phyloP scores from a whole-genome alignment of 257 asterid species.

The Gentiana dahurica region DNA sequence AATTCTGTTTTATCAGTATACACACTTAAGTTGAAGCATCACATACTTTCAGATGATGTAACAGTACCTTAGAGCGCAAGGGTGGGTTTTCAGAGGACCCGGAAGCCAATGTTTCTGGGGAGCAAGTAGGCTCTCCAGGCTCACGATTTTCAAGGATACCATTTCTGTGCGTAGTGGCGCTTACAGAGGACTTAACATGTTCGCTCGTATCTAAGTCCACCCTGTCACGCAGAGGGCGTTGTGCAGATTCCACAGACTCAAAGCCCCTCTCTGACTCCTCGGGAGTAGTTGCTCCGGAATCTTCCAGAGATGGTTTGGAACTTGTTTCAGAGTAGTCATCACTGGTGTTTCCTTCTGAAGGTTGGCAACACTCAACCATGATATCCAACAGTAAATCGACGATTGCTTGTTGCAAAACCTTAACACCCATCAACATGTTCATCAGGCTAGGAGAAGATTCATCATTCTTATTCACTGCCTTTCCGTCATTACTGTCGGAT shows the following conservation, averaged over 20 bases:
- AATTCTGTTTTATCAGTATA: conserved; percentile 21
- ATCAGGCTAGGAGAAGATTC: conserved; percentile 94
- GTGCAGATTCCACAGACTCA: conserved; percentile 43
- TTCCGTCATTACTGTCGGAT: conserved; percentile 65
- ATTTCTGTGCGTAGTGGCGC: conserved; percentile 48
- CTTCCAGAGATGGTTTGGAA: conserved; percentile 57
- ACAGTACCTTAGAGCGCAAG: conserved; percentile 64
- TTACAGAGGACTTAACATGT: conserved; percentile 47
- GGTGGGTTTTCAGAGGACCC: conserved; percentile 59
- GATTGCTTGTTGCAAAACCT: conserved; percentile 97
- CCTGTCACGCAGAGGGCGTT: conserved; percentile 47
- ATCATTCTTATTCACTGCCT: conserved; percentile 52
- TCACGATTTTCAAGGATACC: conserved; percentile 23
- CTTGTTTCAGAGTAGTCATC: conserved; percentile 54
- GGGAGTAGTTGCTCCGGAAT: conserved; percentile 55
- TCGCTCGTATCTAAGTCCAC: conserved; percentile 46
- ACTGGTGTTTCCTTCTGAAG: conserved; percentile 60
- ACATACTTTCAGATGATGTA: conserved; percentile 13
- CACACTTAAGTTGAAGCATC: conserved; percentile 12
- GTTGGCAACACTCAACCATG: conserved; percentile 99
- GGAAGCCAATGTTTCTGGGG: conserved; percentile 82
- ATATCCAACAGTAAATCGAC: conserved; percentile 89
- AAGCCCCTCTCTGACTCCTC: conserved; percentile 58
- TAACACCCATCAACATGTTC: conserved; percentile 99
- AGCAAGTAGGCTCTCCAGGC: conserved; percentile 47